Base-by-base conservation (phyloP, 768 basidiomycete species). In the Strobilomyces dryophilus region DNA sequence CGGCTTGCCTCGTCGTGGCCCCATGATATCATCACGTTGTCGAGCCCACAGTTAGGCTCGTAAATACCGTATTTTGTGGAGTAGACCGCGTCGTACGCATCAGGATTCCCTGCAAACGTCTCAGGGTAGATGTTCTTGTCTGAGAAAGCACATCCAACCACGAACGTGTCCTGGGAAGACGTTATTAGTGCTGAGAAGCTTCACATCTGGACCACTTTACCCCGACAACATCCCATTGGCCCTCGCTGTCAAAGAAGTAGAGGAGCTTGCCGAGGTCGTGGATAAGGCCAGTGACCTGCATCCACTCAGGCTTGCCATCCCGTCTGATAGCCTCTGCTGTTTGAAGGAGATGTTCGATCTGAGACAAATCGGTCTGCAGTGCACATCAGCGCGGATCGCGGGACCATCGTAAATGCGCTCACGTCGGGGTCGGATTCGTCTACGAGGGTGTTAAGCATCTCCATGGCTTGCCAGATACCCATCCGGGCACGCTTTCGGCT, bases 161-260 rank as follows among this genome's bases (percentile, higher is more conserved):
- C 82, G 61, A 84, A 87, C 0, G 85, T 87, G 59, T 87, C 85
- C 80, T 81, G 47, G 45, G 43, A 53, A 54, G 24, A 34, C 44
- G 39, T 8, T 32, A 26, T 60, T 27, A 55, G 44, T 20, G 36
- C 29, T 45, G 45, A 31, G 48, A 50, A 49, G 18, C 2, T 18
- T 18, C 1, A 7, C 39, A 24, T 9, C 27, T 8, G 31, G 45
- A 45, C 9, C 45, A 41, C 76, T 76, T 62, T 70, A 88, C 88
- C 46, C 92, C 93, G 26, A 95, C 93, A 45, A 95, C 92, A 57
- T 93, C 92, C 93, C 93, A 95, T 71, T 95, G 92, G 7, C 92
- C 92, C 66, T 90, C 76, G 3, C 89, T 88, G 27, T 84, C 88
- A 65, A 92, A 92, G 57, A 95, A 77, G 66, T 84, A 81, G 14